Evolutionary conservation across 768 basidiomycete species (phyloP).

Genomic region (Amanita fuliginea): DNA sequence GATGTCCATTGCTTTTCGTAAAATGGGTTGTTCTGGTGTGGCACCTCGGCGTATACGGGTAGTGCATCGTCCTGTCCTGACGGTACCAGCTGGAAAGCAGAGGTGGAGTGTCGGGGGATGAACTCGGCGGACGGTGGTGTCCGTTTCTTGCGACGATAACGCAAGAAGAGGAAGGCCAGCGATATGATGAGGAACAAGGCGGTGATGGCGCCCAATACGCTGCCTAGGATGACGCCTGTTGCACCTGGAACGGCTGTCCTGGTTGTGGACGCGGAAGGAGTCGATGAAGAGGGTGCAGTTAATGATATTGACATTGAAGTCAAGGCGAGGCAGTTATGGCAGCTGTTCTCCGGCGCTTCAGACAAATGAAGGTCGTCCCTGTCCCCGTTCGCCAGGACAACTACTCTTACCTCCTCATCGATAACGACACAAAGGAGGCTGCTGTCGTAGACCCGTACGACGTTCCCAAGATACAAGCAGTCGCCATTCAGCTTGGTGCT

Average conservation of each 20-base stretch:
- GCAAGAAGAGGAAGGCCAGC: constrained; percentile 27
- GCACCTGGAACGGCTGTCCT: constrained; percentile 1
- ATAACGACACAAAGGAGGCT: constrained; percentile 53
- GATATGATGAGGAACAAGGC: constrained; percentile 24
- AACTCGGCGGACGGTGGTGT: constrained; percentile 56
- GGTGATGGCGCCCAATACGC: constrained; percentile 37
- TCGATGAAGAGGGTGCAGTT: too few relatives aligned
- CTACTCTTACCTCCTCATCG: constrained; percentile 76
- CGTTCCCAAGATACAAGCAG: constrained; percentile 52
- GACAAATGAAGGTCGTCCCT: constrained; percentile 62
- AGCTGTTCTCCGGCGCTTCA: background rate
- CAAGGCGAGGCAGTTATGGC: too few relatives aligned
- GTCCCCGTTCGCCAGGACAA: constrained; percentile 77
- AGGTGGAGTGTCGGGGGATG: constrained; percentile 12
- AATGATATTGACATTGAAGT: background rate
- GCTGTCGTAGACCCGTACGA: constrained; percentile 79
- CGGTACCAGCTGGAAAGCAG: background rate
- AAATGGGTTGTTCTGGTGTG: background rate
- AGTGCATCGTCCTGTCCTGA: background rate
- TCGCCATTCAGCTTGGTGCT: constrained; percentile 52
- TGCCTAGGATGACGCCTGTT: constrained; percentile 42
- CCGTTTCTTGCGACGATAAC: constrained; percentile 27
- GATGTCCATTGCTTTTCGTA: background rate
- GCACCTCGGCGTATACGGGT: background rate
- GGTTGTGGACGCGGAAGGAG: constrained; percentile 6